phyloP scores from a whole-genome alignment of 225 moss, liverwort and hornwort species.

The Rhytidiadelphus loreus region DNA sequence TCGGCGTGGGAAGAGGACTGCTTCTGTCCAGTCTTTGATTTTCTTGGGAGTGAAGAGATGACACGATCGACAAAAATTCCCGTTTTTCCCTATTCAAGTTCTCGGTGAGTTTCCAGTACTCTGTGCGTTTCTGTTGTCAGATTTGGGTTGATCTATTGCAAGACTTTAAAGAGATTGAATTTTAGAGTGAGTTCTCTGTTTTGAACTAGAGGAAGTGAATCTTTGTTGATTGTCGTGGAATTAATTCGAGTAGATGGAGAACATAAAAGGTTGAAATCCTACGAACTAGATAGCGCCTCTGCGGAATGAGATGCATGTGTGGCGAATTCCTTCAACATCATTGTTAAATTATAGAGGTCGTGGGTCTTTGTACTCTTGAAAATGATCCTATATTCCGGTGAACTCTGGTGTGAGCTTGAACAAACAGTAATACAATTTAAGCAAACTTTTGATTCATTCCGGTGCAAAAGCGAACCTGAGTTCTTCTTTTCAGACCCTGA shows the following conservation, averaged over 20 bases:
- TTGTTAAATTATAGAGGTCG: background rate
- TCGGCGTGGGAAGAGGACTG: accelerated
- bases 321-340: background rate
- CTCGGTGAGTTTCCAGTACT: background rate
- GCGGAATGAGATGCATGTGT: background rate
- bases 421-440: background rate
- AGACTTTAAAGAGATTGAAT: background rate
- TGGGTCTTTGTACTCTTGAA: background rate
- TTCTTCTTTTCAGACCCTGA: background rate
- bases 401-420: background rate
- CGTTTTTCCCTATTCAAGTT: background rate
- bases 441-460: background rate
- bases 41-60: background rate
- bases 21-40: background rate
- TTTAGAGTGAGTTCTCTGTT: background rate
- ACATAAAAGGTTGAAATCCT: background rate
- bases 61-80: background rate
- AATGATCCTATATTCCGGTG: background rate
- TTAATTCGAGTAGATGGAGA: background rate
- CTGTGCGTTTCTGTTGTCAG: too few species aligned
- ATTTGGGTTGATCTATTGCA: background rate
- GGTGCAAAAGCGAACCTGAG: background rate
- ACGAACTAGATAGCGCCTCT: background rate
- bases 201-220: background rate
- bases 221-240: background rate